phyloP scores from a whole-genome alignment of 1,139 yeast species.

The Blastobotrys malaysiensis region DNA sequence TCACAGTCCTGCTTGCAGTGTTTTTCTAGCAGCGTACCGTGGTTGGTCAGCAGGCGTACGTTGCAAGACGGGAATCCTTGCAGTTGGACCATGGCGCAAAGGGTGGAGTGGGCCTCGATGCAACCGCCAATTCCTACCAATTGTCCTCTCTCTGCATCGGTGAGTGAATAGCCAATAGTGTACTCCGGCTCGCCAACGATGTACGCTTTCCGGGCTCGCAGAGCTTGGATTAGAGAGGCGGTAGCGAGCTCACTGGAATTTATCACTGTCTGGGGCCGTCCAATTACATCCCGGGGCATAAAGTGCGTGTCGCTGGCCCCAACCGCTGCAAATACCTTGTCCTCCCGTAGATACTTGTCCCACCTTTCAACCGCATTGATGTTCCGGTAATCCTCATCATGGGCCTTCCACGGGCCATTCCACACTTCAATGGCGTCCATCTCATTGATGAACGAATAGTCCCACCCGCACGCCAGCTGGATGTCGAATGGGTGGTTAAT shows the following conservation, averaged over 20 bases:
- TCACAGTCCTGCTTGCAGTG: background rate
- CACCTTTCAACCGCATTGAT: conserved; percentile 13
- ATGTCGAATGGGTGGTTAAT: conserved; percentile 17
- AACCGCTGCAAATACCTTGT: conserved; percentile 12
- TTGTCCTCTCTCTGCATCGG: background rate
- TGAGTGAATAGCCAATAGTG: background rate
- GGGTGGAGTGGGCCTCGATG: background rate
- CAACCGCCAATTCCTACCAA: background rate
- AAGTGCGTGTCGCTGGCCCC: conserved; percentile 17
- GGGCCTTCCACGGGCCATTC: conserved; percentile 18
- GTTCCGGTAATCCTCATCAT: conserved; percentile 11
- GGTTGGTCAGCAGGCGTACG: background rate
- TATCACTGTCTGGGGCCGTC: conserved; percentile 14
- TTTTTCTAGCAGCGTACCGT: background rate
- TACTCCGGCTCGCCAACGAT: conserved; percentile 10
- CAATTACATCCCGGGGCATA: conserved; percentile 12
- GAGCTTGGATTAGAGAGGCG: conserved; percentile 9
- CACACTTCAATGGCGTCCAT: conserved; percentile 18
- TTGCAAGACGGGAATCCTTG: background rate
- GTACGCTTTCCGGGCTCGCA: conserved; percentile 11
- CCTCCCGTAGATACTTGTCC: conserved; percentile 12
- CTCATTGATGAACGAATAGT: conserved; percentile 10
- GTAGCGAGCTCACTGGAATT: conserved; percentile 9
- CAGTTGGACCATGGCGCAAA: background rate
- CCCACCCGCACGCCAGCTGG: conserved; percentile 14